Conservation (phyloP, 441 rosid genomes). For the Cnidoscolus chayamansa region DNA sequence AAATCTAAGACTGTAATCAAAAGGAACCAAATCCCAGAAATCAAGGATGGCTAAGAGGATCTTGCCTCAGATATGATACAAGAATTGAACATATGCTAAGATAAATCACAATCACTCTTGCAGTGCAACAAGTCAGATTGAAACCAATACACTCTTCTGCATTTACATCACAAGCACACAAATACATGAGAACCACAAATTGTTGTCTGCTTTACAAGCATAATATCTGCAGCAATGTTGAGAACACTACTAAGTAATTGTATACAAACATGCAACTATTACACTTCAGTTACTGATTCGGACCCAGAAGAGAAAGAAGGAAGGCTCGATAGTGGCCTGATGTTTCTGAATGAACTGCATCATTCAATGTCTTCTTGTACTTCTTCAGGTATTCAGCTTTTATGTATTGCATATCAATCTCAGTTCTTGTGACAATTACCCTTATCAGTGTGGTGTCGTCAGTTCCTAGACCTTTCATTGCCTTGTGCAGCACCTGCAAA, state of each 20-base stretch:
- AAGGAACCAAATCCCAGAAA: too few species aligned
- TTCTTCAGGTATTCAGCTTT: conserved; percentile 57
- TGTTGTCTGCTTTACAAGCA: not conserved
- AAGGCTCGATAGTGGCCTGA: conserved; percentile 59
- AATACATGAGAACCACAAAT: not conserved
- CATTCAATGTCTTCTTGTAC: conserved; percentile 52
- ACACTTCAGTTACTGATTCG: conserved; percentile 29
- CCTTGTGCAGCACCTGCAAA: conserved; percentile 45
- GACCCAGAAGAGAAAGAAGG: conserved; percentile 57
- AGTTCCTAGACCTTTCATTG: conserved; percentile 69
- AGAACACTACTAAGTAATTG: not conserved
- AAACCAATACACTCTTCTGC: not conserved
- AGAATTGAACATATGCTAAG: too few species aligned
- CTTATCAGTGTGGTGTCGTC: conserved; percentile 50
- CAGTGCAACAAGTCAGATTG: too few species aligned
- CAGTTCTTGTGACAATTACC: conserved; percentile 59
- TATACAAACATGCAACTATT: not conserved
- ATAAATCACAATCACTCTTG: too few species aligned
- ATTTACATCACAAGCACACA: not conserved
- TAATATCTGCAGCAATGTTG: not conserved
- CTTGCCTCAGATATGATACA: too few species aligned
- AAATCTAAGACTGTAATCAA: too few species aligned
- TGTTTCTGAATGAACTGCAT: conserved; percentile 60
- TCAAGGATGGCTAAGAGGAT: too few species aligned
- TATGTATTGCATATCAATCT: conserved; percentile 65